A percentile compares a stretch with the other conserved stretches of the same genome.
Conservation (phyloP, 306 rosid species). For the Cucumis cinereus region DNA sequence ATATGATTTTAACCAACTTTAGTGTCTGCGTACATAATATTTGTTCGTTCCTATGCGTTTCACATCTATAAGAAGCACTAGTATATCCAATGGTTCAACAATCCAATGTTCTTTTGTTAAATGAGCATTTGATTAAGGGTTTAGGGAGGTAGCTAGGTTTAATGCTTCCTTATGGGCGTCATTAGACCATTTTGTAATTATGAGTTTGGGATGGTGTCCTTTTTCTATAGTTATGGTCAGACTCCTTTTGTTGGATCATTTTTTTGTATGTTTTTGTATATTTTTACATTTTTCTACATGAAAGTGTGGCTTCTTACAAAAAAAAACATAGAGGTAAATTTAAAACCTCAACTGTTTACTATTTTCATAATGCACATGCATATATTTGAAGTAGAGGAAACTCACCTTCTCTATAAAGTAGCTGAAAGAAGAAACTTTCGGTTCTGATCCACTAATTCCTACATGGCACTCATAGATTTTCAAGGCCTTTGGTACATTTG, state of each 20-base stretch:
- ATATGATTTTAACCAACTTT: neutral
- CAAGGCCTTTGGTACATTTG: slow-evolving; percentile 57
- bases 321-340: neutral
- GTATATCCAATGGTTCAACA: neutral
- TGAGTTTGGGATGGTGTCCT: neutral
- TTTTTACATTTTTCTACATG: neutral
- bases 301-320: neutral
- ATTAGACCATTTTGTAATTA: neutral
- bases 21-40: neutral
- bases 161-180: neutral
- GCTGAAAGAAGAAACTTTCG: slow-evolving; percentile 63
- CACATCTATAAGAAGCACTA: neutral
- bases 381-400: neutral
- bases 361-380: neutral
- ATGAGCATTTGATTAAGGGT: neutral
- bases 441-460: slow-evolving; percentile 92
- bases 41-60: neutral
- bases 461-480: slow-evolving; percentile 92
- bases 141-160: neutral
- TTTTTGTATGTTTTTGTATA: neutral
- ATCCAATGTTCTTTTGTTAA: neutral
- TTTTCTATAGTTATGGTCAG: neutral
- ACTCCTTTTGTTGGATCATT: neutral
- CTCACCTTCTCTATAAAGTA: slow-evolving; percentile 57
- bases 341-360: neutral